phyloP scores from a whole-genome alignment of 805 yeast species.

The Priceomyces haplophilus region DNA sequence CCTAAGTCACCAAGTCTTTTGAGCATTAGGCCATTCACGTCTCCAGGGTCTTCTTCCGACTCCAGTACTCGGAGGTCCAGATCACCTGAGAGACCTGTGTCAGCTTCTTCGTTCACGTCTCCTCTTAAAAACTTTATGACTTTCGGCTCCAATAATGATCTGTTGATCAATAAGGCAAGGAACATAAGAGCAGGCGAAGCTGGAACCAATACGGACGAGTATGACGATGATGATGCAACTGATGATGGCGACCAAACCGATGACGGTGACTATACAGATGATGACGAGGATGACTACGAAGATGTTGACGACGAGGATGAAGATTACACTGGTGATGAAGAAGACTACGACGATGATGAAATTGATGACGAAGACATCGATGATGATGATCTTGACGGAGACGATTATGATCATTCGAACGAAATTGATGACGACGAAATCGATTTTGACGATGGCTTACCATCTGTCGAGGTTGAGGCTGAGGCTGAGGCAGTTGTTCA shows the following conservation, averaged over 20 bases:
- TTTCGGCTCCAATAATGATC: slow-evolving; percentile 23
- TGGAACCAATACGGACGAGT: slow-evolving; percentile 24
- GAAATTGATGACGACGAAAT: slow-evolving; percentile 9
- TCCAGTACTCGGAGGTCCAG: slow-evolving; percentile 1
- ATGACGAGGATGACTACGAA: slow-evolving; percentile 27
- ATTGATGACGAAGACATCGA: slow-evolving; percentile 13
- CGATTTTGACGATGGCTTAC: slow-evolving; percentile 11
- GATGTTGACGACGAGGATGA: slow-evolving; percentile 32
- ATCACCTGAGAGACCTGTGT: slow-evolving; percentile 28
- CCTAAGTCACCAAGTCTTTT: slow-evolving; percentile 18
- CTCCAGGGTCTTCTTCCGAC: slow-evolving; percentile 2
- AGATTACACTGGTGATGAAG: slow-evolving; percentile 22
- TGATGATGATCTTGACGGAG: slow-evolving; percentile 14
- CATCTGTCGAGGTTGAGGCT: background rate
- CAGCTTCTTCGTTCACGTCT: slow-evolving; percentile 35
- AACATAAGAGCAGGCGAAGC: slow-evolving; percentile 23
- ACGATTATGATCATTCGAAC: background rate
- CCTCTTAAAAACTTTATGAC: slow-evolving; percentile 42
- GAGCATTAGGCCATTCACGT: slow-evolving; percentile 8
- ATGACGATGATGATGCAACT: slow-evolving; percentile 9
- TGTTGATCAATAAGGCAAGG: background rate
- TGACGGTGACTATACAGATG: slow-evolving; percentile 17
- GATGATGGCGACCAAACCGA: slow-evolving; percentile 13
- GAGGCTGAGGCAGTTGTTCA: background rate
- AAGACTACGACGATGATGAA: slow-evolving; percentile 14